Evolutionary conservation across 768 basidiomycete species (phyloP).

Genomic region (Thelephora ganbajun): DNA sequence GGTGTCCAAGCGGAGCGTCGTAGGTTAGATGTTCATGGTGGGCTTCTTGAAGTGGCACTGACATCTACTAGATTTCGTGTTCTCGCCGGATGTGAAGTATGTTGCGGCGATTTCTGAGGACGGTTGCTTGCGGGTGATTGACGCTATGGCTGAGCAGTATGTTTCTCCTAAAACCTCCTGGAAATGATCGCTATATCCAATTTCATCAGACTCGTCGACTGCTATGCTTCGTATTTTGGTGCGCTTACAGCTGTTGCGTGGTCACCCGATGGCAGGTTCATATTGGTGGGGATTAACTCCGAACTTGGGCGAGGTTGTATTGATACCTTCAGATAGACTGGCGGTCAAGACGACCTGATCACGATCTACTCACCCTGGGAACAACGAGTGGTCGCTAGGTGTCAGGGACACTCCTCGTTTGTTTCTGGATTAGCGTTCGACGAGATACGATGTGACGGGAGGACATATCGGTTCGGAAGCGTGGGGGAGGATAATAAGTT

Average conservation of each 20-base stretch:
- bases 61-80: conserved; percentile 57
- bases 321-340: conserved; percentile 39
- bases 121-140: conserved; percentile 81
- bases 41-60: conserved; percentile 49
- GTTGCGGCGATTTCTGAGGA: conserved; percentile 89
- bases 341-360: conserved; percentile 92
- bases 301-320: conserved; percentile 2
- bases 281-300: conserved; percentile 38
- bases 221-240: conserved; percentile 92
- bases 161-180: conserved; percentile 13
- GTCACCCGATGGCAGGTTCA: conserved; percentile 92
- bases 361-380: conserved; percentile 95
- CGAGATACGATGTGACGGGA: conserved; percentile 71
- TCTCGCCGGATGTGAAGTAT: conserved; percentile 86
- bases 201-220: conserved; percentile 65
- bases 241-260: conserved; percentile 81
- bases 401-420: conserved; percentile 95
- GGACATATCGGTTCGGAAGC: conserved; percentile 89
- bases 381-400: conserved; percentile 85
- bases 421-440: conserved; percentile 87
- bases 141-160: conserved; percentile 76
- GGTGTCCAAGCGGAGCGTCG: conserved; percentile 53
- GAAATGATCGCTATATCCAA: neutral
- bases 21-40: conserved; percentile 59
- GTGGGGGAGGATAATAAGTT: conserved; percentile 96